phyloP scores from a whole-genome alignment of 768 basidiomycete genomes.

The Pleurotus platypus region DNA sequence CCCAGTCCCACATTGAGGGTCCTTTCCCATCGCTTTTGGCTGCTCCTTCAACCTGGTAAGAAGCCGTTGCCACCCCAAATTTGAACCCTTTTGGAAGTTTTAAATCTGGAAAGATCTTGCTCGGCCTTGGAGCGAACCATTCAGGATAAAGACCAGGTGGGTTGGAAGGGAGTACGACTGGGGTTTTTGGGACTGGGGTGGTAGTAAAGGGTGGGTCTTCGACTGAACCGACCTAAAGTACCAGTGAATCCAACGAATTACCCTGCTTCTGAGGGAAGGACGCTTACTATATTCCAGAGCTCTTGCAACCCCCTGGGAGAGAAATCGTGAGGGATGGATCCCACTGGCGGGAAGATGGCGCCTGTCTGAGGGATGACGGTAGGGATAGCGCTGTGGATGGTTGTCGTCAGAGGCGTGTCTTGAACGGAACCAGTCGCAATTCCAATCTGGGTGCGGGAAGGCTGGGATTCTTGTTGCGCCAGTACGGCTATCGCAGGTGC shows the following conservation, averaged over 20 bases:
- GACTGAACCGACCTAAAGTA: constrained; percentile 36
- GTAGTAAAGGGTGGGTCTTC: constrained; percentile 43
- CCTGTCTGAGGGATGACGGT: constrained; percentile 8
- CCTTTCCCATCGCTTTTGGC: constrained; percentile 47
- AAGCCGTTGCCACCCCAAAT: constrained; percentile 50
- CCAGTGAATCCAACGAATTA: not conserved
- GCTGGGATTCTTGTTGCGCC: not conserved
- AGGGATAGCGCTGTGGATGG: constrained; percentile 1
- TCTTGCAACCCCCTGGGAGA: constrained; percentile 31
- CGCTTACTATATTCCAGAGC: constrained; percentile 35
- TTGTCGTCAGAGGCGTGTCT: not conserved
- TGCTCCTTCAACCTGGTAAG: constrained; percentile 53
- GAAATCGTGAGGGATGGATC: constrained; percentile 36
- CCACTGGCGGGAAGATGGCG: constrained; percentile 33
- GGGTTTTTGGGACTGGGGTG: constrained; percentile 32
- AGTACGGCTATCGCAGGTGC: no score
- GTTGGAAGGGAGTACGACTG: constrained; percentile 35
- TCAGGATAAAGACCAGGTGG: constrained; percentile 43
- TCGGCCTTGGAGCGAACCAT: constrained; percentile 42
- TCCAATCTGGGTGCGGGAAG: not conserved
- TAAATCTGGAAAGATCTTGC: constrained; percentile 38
- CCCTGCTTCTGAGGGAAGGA: not conserved
- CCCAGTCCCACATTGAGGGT: constrained; percentile 48
- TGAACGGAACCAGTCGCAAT: no score
- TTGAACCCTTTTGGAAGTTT: constrained; percentile 45